Percentiles rank a stretch among this genome's conserved stretches.
Conservation (phyloP, 1,139 yeast genomes). For the Ashbya aceris region DNA sequence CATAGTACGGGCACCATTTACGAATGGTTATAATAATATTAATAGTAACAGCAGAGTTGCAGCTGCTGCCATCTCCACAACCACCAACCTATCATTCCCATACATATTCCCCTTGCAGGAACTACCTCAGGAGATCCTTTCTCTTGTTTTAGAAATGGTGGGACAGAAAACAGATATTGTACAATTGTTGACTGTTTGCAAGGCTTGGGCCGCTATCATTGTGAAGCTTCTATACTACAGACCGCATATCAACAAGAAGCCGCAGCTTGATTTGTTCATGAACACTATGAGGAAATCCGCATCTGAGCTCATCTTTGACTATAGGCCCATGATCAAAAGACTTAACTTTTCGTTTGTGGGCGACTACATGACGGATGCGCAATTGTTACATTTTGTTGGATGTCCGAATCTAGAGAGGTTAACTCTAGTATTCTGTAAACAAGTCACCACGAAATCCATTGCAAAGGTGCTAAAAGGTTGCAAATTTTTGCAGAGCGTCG, state of each 20-base stretch:
- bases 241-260: constrained; percentile 60
- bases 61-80: neutral
- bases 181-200: constrained; percentile 65
- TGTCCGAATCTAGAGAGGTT: constrained; percentile 76
- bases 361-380: constrained; percentile 53
- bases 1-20: constrained; percentile 1
- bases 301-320: constrained; percentile 53
- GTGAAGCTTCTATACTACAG: constrained; percentile 84
- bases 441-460: constrained; percentile 53
- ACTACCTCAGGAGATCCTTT: constrained; percentile 74
- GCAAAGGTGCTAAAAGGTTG: constrained; percentile 56
- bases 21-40: neutral
- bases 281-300: constrained; percentile 46
- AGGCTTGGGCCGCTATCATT: constrained; percentile 70
- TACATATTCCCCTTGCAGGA: constrained; percentile 40
- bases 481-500: constrained; percentile 71
- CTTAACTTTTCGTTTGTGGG: constrained; percentile 74
- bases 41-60: neutral
- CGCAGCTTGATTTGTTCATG: constrained; percentile 41
- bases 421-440: constrained; percentile 72
- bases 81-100: neutral
- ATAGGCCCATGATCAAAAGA: constrained; percentile 66
- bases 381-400: constrained; percentile 45
- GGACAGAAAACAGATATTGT: constrained; percentile 57
- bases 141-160: constrained; percentile 59